Evolutionary conservation across 1,284 basidiomycete genomes (phyloP).

Genomic region (Trichosporon asahii): DNA sequence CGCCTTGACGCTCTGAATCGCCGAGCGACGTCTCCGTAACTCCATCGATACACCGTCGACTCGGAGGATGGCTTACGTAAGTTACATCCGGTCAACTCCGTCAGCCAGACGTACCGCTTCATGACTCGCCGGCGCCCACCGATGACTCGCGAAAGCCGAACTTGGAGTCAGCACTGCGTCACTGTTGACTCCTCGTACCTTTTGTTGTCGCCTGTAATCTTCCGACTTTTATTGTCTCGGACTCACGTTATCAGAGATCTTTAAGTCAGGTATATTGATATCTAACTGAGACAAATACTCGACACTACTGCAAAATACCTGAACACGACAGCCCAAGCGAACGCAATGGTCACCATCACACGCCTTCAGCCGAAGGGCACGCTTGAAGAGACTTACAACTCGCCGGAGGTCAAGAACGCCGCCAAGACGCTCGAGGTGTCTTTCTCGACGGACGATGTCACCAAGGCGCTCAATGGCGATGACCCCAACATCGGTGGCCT

Average conservation of each 20-base stretch:
- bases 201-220: neutral
- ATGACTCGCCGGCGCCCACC: neutral
- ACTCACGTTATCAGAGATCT: neutral
- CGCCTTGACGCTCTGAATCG: neutral
- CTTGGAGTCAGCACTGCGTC: neutral
- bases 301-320: neutral
- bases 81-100: neutral
- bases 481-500: neutral
- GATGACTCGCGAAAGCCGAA: neutral
- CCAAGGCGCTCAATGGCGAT: constrained; percentile 10
- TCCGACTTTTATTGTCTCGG: too few relatives aligned
- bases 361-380: neutral
- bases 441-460: constrained; percentile 13
- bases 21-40: neutral
- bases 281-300: too few relatives aligned
- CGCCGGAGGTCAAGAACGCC: constrained; percentile 11
- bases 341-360: neutral
- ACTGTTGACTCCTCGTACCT: neutral
- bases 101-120: too few relatives aligned
- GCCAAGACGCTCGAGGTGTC: neutral
- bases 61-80: neutral
- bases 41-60: neutral
- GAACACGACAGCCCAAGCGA: neutral
- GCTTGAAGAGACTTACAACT: neutral
- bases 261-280: neutral